Evolutionary conservation across 2,329 filamentous ascomycete genomes (phyloP), one percentile per base, ranked within the genome.

Genomic region (Cordyceps cicadae): DNA sequence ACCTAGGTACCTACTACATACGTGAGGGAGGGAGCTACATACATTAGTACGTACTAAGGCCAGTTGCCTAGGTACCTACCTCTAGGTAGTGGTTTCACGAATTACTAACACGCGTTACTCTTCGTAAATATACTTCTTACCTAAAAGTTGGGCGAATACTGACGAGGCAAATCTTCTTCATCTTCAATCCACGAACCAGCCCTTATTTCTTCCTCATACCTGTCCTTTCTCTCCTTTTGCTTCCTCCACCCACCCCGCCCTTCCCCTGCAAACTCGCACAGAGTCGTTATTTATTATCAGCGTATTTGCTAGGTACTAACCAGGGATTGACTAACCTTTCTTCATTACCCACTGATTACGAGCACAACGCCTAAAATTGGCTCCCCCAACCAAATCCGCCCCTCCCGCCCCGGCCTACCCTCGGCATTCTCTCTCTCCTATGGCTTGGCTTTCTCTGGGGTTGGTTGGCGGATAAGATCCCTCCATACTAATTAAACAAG

Each of bases 351-450:
- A 34, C 53, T n/a, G 41, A 26, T 45, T 55, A n/a, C 39, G 17
- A 15, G 19, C 5, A 21, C n/a, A 52, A 59, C 52, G 34, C 43
- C 34, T 43, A 59, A 51, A 43, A 52, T 43, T 34, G 46, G 48
- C 14, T 21, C 45, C 39, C 29, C 48, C 53, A 46, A 48, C 54
- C 54, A 48, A 46, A 26, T 21, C 2, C 21, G 21, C 9, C 6
- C 37, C 37, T 17, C 34, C 17, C 17, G 39, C 52, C 52, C 39
- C 37, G 39, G 39, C 15, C 39, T 39, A 55, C 53, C 54, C 54
- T 57, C 54, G 54, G 54, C 45, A 50, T 43, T 52, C 53, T 34
- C 53, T 46, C 41, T 46, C 53, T 46, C 41, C 41, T 41, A n/a
- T 55, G 15, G 21, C 7, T 34, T 24, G 45, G 29, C 5, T 29